Conservation (phyloP, 352 stramenopile species). For the Poterioochromonas sp. region DNA sequence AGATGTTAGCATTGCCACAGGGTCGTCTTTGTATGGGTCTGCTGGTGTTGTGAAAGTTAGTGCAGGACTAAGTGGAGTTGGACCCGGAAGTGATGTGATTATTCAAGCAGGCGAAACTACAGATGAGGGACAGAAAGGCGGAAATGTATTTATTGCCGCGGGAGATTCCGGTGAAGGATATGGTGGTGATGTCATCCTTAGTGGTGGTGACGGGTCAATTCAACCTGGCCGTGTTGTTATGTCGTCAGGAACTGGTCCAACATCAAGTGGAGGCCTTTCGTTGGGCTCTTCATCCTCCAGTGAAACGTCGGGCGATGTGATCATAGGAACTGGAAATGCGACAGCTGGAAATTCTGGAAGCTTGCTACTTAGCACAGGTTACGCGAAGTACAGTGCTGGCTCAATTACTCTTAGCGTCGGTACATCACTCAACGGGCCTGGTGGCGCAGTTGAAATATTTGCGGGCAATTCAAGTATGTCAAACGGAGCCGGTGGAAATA, state of each 20-base stretch:
- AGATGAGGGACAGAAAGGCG: neutral
- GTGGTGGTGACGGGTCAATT: neutral
- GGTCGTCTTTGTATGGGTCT: neutral
- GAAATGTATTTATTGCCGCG: neutral
- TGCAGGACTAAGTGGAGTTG: neutral
- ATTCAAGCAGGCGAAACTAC: neutral
- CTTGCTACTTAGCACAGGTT: neutral
- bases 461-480: neutral
- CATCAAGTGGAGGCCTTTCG: neutral
- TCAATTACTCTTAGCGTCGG: conserved; percentile 7
- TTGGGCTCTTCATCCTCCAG: neutral
- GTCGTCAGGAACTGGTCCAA: neutral
- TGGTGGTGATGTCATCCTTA: neutral
- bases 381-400: neutral
- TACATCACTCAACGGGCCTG: neutral
- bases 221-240: neutral
- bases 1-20: neutral
- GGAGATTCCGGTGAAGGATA: neutral
- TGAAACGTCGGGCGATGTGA: neutral
- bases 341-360: neutral
- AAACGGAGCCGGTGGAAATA: neutral
- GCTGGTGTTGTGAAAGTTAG: neutral
- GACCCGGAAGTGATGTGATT: neutral
- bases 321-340: neutral
- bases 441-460: neutral